phyloP scores from a whole-genome alignment of 1,284 basidiomycete genomes.

The Tilletia walkeri region DNA sequence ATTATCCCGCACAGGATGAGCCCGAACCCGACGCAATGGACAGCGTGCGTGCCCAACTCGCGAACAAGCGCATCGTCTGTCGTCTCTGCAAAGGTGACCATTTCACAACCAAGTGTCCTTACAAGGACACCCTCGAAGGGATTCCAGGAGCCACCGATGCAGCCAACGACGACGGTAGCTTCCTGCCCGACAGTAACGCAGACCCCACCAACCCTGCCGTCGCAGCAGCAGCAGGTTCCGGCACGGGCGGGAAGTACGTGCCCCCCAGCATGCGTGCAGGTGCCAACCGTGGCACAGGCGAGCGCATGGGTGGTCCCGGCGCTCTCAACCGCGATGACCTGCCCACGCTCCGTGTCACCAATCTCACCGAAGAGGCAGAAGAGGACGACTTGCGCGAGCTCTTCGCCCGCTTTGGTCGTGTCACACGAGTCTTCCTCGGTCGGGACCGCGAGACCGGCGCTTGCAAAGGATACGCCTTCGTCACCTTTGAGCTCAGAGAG shows the following conservation, averaged over 20 bases:
- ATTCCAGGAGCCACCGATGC: constrained; percentile 62
- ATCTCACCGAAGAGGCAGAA: constrained; percentile 90
- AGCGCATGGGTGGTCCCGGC: constrained; percentile 69
- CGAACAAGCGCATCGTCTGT: constrained; percentile 80
- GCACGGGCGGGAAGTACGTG: constrained; percentile 78
- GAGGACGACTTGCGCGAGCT: constrained; percentile 92
- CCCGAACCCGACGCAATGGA: constrained; percentile 72
- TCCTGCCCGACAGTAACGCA: constrained; percentile 56
- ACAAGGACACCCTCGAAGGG: constrained; percentile 81
- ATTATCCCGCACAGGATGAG: constrained; percentile 58
- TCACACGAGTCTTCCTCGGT: constrained; percentile 90
- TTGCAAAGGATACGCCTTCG: constrained; percentile 94
- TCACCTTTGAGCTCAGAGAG: constrained; percentile 82
- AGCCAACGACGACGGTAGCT: constrained; percentile 61
- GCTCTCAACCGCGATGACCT: constrained; percentile 73
- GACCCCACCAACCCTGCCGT: constrained; percentile 53
- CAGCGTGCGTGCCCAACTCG: constrained; percentile 69
- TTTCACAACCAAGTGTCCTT: constrained; percentile 97
- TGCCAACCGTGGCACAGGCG: constrained; percentile 68
- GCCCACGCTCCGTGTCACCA: constrained; percentile 94
- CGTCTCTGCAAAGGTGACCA: constrained; percentile 94
- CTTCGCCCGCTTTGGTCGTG: constrained; percentile 65
- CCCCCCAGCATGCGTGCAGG: constrained; percentile 81
- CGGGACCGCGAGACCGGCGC: constrained; percentile 90
- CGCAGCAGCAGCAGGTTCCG: constrained; percentile 27